Evolutionary conservation across 2,329 filamentous ascomycete species (phyloP).

Genomic region (Calonectria pseudoturangicola): DNA sequence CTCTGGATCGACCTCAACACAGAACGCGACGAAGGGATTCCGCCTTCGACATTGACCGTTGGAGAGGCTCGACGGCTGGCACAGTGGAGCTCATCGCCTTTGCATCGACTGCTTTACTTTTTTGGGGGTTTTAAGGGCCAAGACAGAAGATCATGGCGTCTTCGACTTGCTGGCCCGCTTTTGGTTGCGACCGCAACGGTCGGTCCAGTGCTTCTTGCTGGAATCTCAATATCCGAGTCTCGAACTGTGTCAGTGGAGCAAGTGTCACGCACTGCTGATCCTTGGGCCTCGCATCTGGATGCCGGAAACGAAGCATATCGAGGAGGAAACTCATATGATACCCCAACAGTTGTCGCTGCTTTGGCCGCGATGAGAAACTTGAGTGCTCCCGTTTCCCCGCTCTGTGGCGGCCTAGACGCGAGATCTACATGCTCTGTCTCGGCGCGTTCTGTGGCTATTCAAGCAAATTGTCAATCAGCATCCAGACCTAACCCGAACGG

Average conservation of each 20-base stretch:
- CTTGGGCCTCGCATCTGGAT: slow-evolving; percentile 25
- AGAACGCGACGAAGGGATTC: neutral
- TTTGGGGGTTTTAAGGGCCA: slow-evolving; percentile 27
- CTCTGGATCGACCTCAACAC: slow-evolving; percentile 41
- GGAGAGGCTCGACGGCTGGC: slow-evolving; percentile 37
- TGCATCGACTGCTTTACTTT: slow-evolving; percentile 35
- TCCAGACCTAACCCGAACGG: neutral
- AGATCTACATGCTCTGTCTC: slow-evolving; percentile 3
- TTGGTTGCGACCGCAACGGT: slow-evolving; percentile 37
- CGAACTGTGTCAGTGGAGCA: neutral
- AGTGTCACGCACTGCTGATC: neutral
- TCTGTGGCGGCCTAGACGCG: slow-evolving; percentile 2
- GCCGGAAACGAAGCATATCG: slow-evolving; percentile 24
- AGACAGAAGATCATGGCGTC: slow-evolving; percentile 37
- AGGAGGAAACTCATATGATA: slow-evolving; percentile 23
- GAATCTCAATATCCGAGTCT: slow-evolving; percentile 24
- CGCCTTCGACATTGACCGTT: slow-evolving; percentile 14
- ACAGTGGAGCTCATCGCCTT: slow-evolving; percentile 39
- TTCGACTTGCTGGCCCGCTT: slow-evolving; percentile 32
- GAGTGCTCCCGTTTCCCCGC: slow-evolving; percentile 26
- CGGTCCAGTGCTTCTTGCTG: slow-evolving; percentile 40
- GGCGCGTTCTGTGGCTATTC: slow-evolving; percentile 9
- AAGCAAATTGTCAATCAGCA: slow-evolving; percentile 2
- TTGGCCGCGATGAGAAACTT: slow-evolving; percentile 30
- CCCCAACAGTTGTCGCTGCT: slow-evolving; percentile 2